These are phyloP conservation scores for Ogataea glucozyma DNA, from an alignment of 805 yeast species.

Conservation along the genomic window DNA sequence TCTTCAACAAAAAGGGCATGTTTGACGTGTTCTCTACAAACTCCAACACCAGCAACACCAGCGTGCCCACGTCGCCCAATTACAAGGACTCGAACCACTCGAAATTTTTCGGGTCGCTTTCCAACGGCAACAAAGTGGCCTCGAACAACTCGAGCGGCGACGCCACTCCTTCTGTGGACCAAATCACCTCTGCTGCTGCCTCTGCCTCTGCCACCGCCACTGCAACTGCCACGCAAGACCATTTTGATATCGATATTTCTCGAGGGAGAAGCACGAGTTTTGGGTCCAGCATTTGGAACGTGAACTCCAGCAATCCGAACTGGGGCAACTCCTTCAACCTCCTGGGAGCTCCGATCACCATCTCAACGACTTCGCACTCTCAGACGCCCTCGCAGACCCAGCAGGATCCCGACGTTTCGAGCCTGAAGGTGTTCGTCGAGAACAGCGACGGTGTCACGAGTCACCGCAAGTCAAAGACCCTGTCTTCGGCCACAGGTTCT, in stretches of 20 bases:
- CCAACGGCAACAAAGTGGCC: constrained; percentile 13
- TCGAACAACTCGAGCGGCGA: constrained; percentile 18
- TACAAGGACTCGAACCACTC: constrained; percentile 20
- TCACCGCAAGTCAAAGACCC: constrained; percentile 5
- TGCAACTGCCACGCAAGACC: constrained; percentile 5
- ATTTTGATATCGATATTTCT: constrained; percentile 19
- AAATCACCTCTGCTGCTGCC: no score
- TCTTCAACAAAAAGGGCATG: constrained; percentile 18
- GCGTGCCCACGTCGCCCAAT: constrained; percentile 25
- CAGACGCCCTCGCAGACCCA: constrained; percentile 8
- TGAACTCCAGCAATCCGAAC: constrained; percentile 16
- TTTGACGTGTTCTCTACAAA: constrained; percentile 22
- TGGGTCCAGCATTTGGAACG: constrained; percentile 39
- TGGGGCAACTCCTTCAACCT: constrained; percentile 20
- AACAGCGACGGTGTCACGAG: not conserved
- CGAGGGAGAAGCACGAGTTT: constrained; percentile 38
- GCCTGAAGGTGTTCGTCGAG: constrained; percentile 7
- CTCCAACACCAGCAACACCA: constrained; percentile 20
- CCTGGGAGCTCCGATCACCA: constrained; percentile 13
- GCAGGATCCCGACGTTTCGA: constrained; percentile 7
- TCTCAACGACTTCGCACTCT: constrained; percentile 13
- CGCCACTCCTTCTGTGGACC: constrained; percentile 11
- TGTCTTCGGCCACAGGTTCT: constrained; percentile 13
- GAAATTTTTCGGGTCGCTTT: constrained; percentile 23
- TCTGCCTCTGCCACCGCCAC: constrained; percentile 11